Base-by-base conservation (phyloP, 768 basidiomycete genomes). In the Mycena olivaceomarginata region DNA sequence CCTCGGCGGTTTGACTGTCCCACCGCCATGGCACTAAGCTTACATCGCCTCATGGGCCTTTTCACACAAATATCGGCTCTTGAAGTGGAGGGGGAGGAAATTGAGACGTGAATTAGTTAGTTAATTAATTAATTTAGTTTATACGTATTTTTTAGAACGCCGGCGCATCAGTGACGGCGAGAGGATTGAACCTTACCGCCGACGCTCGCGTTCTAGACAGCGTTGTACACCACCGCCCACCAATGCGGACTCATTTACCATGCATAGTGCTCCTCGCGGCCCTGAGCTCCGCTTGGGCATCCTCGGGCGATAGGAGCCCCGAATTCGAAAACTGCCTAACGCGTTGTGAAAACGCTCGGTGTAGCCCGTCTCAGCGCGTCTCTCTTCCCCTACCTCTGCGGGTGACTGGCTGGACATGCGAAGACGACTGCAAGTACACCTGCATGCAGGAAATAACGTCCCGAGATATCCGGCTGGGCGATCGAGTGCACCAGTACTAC, bases 371-470 rank as follows among this genome's bases (percentile, higher is more conserved):
- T 68, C 83, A 84, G n/a, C 77, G 83, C 9, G 67, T 80, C 60
- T 31, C 80, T 25, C 85, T 93, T 40, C 85, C 94, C 4, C 79
- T 92, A n/a, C 83, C 90, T 43, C 89, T 96, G 45, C 89, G 91
- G 41, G 81, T 95, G 74, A 94, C 95, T 39, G 87, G 92, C n/a
- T 99, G 98, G 98, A 92, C 95, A 43, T 98, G 97, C 86, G 82
- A 83, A 12, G 96, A 96, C 77, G 90, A 98, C 83, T 99, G 98
- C 89, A 93, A 93, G 83, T 99, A 99, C 83, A 84, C 82, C 5
- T 99, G 98, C 86, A 96, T 95, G 92, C 96, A 97, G 82, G 85
- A 88, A 64, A 88, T 96, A 48, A 97, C 96, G 6, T 90, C 92
- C 77, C 81, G 85, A 10, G 91, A 92, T 45, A 78, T 91, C n/a